Conservation (phyloP, 352 stramenopile species). For the Phytophthora kernoviae region DNA sequence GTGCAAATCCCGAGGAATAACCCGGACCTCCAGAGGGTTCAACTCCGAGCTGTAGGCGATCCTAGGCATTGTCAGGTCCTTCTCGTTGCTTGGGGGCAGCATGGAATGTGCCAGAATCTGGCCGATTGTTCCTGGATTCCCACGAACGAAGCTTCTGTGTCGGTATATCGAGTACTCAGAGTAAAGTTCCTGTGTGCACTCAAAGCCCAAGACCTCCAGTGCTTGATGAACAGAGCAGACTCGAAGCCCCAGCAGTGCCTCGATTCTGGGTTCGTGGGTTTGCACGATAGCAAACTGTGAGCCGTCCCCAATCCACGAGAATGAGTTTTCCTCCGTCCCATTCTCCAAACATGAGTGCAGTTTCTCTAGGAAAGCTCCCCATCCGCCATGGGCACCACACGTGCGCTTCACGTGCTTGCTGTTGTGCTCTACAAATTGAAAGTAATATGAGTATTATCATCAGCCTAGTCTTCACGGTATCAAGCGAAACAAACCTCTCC, state of each 20-base stretch:
- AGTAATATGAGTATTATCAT: not conserved
- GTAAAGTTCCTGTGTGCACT: slow-evolving; percentile 18
- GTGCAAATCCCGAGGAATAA: slow-evolving; percentile 36
- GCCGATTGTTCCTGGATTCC: slow-evolving; percentile 19
- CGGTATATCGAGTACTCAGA: slow-evolving; percentile 19
- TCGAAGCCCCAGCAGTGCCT: slow-evolving; percentile 17
- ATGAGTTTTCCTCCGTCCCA: slow-evolving; percentile 7
- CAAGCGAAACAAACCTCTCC: not conserved
- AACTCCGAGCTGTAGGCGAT: slow-evolving; percentile 44
- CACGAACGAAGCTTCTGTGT: slow-evolving; percentile 30
- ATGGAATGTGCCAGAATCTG: slow-evolving; percentile 4
- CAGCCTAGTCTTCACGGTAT: not conserved
- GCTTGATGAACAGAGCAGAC: slow-evolving; percentile 25
- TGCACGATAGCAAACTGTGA: slow-evolving; percentile 19
- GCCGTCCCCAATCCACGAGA: slow-evolving; percentile 28
- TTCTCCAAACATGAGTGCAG: slow-evolving; percentile 27
- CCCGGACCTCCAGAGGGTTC: slow-evolving; percentile 57
- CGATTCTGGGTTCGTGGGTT: slow-evolving; percentile 12
- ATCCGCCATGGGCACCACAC: slow-evolving; percentile 10
- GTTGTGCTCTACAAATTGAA: slow-evolving; percentile 1
- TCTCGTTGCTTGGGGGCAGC: slow-evolving; percentile 1
- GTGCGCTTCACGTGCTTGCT: slow-evolving; percentile 26
- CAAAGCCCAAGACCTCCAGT: slow-evolving; percentile 29
- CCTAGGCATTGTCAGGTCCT: slow-evolving; percentile 30
- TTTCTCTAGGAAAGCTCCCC: slow-evolving; percentile 22